phyloP scores from a whole-genome alignment of 306 rosid genomes.

The Fragaria iinumae region DNA sequence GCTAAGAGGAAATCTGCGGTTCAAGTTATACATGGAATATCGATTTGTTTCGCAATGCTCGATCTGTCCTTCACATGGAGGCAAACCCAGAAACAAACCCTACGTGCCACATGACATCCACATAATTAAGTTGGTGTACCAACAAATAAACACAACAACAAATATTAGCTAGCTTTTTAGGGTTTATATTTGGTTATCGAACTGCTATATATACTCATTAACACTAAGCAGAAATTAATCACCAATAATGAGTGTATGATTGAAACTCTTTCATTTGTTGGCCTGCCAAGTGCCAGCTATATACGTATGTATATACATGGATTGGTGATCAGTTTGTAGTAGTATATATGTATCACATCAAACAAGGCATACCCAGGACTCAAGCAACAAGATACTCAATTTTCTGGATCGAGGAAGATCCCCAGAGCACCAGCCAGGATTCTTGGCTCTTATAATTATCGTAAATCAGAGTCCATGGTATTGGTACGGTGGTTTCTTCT shows the following conservation, averaged over 20 bases:
- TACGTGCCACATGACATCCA: conserved; percentile 25
- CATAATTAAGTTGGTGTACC: conserved; percentile 19
- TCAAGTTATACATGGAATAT: conserved; percentile 1
- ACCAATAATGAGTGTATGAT: neutral
- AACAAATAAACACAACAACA: neutral
- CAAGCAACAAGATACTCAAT: conserved; percentile 33
- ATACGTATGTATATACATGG: neutral
- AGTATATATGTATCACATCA: neutral
- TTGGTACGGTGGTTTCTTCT: conserved; percentile 6
- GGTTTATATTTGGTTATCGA: conserved; percentile 21
- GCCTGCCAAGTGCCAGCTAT: neutral
- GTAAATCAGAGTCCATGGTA: neutral
- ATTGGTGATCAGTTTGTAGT: neutral
- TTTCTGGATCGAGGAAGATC: conserved; percentile 11
- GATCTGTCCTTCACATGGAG: conserved; percentile 18
- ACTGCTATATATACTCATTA: neutral
- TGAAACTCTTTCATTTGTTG: neutral
- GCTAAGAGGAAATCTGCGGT: conserved; percentile 1
- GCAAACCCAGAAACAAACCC: conserved; percentile 12
- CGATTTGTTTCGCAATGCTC: conserved; percentile 5
- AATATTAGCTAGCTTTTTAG: neutral
- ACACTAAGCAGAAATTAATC: too few relatives aligned
- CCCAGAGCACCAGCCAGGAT: conserved; percentile 36
- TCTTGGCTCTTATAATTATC: conserved; percentile 15
- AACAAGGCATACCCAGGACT: conserved; percentile 8